Conservation (phyloP, 192 early-diverging fungal genomes). For the Kappamyces sp. region DNA sequence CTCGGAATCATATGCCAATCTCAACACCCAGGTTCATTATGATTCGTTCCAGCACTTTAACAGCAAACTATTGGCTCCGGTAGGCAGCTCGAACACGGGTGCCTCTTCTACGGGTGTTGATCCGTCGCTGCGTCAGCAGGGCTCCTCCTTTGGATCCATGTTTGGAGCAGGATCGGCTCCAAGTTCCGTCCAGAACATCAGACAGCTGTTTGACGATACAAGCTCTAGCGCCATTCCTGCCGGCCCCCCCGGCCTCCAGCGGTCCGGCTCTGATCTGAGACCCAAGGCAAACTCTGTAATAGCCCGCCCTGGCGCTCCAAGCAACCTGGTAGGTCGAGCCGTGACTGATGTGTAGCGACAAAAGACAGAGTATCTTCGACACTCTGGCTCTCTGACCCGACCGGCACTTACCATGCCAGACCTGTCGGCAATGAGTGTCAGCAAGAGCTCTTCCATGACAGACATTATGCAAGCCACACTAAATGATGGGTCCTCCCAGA, state of each 20-base stretch:
- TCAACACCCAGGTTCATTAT: slow-evolving; percentile 33
- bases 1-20: slow-evolving; percentile 38
- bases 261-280: slow-evolving; percentile 15
- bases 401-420: slow-evolving; percentile 14
- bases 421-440: not conserved
- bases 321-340: slow-evolving; percentile 4
- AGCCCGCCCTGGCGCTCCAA: not conserved
- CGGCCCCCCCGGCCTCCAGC: slow-evolving; percentile 10
- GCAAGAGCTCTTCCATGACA: slow-evolving; percentile 13
- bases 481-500: not conserved
- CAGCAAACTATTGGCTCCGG: slow-evolving; percentile 45
- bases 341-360: slow-evolving; percentile 3
- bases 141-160: slow-evolving; percentile 18
- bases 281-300: slow-evolving; percentile 6
- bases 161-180: slow-evolving; percentile 7
- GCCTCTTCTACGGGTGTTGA: not conserved
- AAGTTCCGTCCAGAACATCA: slow-evolving; percentile 34
- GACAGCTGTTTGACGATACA: slow-evolving; percentile 39
- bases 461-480: slow-evolving; percentile 10
- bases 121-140: not conserved
- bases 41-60: slow-evolving; percentile 61
- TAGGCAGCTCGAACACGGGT: slow-evolving; percentile 18
- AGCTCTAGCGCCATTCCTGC: slow-evolving; percentile 2
- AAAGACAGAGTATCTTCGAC: slow-evolving; percentile 7
- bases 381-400: not conserved